Evolutionary conservation across 1,284 basidiomycete genomes (phyloP).

Genomic region (Flammula alnicola): DNA sequence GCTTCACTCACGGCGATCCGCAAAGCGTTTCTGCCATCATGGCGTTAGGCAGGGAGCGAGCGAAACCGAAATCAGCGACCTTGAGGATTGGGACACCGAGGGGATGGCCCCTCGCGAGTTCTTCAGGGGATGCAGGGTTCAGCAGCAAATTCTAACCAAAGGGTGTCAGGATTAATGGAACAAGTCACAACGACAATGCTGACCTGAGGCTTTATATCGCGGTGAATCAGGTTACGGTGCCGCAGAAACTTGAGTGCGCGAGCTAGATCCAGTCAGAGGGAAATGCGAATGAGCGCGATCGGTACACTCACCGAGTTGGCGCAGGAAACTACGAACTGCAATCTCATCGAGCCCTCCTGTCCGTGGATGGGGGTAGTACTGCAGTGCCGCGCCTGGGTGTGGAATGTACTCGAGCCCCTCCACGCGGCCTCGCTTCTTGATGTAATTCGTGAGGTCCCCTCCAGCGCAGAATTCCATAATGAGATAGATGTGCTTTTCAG

Average conservation of each 20-base stretch:
- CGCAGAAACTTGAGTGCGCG: conserved; percentile 93
- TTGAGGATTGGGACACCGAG: conserved; percentile 93
- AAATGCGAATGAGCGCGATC: conserved; percentile 5
- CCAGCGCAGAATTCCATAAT: conserved; percentile 98
- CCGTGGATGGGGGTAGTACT: conserved; percentile 89
- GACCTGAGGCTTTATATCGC: conserved; percentile 98
- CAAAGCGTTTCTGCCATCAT: conserved; percentile 98
- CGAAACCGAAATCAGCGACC: conserved; percentile 98
- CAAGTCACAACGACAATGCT: conserved; percentile 16
- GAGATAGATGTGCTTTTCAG: conserved; percentile 93
- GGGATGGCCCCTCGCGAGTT: conserved; percentile 86
- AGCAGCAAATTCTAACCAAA: conserved; percentile 84
- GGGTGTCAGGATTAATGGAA: conserved; percentile 10
- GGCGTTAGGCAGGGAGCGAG: conserved; percentile 87
- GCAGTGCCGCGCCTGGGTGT: conserved; percentile 64
- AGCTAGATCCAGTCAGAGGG: conserved; percentile 49
- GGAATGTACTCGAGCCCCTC: conserved; percentile 84
- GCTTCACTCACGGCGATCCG: conserved; percentile 83
- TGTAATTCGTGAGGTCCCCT: conserved; percentile 94
- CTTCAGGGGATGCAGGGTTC: conserved; percentile 80
- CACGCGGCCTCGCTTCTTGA: conserved; percentile 90
- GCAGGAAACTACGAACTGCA: conserved; percentile 90
- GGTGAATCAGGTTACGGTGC: conserved; percentile 89
- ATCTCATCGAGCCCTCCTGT: conserved; percentile 91
- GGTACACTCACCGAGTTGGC: conserved; percentile 78